Conservation (phyloP, 441 rosid species). For the Lepidium campestre region DNA sequence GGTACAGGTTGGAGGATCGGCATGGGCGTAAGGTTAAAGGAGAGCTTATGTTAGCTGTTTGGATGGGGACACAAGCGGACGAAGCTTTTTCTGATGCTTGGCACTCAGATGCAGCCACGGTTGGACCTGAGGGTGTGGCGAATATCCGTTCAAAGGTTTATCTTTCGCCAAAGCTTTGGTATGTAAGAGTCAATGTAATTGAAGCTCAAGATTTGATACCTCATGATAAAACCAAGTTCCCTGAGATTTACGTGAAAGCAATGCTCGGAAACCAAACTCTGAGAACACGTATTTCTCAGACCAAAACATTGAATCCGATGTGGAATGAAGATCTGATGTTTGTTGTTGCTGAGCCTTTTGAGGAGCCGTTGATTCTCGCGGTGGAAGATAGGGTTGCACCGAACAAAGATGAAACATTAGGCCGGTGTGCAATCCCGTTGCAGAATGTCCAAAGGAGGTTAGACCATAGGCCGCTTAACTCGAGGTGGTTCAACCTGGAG, state of each 20-base stretch:
- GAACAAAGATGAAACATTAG: conserved; percentile 51
- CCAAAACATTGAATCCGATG: conserved; percentile 57
- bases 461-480: conserved; percentile 58
- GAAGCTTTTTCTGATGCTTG: conserved; percentile 88
- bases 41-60: conserved; percentile 85
- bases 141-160: conserved; percentile 62
- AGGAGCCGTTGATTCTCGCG: conserved; percentile 49
- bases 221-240: conserved; percentile 53
- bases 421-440: conserved; percentile 44
- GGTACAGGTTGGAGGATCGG: conserved; percentile 80
- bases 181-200: conserved; percentile 66
- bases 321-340: conserved; percentile 85
- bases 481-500: conserved; percentile 64
- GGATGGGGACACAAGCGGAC: conserved; percentile 94
- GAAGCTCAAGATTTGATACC: conserved; percentile 75
- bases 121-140: conserved; percentile 37
- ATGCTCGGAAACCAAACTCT: conserved; percentile 53
- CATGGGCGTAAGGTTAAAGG: conserved; percentile 68
- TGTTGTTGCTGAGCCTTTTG: conserved; percentile 70
- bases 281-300: conserved; percentile 48
- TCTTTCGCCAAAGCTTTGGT: conserved; percentile 72
- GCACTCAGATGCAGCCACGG: conserved; percentile 74
- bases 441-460: conserved; percentile 52
- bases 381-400: conserved; percentile 54
- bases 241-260: conserved; percentile 62